Percentiles rank a stretch among this genome's conserved stretches.
These are phyloP conservation scores for Stagonosporopsis vannaccii DNA, from an alignment of 2,329 filamentous ascomycete species.

Conservation along the genomic window DNA sequence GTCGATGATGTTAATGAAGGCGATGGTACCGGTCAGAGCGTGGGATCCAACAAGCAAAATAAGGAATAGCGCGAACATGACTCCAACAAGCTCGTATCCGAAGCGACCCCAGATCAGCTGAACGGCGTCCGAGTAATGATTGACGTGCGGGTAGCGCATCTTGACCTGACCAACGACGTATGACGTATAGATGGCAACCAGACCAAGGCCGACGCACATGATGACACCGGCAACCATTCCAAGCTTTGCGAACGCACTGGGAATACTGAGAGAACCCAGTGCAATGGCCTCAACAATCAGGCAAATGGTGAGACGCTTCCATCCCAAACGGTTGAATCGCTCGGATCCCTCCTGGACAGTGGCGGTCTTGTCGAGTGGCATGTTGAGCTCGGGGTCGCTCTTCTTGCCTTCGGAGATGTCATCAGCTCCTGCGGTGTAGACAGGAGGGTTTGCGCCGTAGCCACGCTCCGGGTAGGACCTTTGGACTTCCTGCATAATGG, in stretches of 20 bases:
- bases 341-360: constrained; percentile 47
- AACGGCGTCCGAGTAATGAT: constrained; percentile 74
- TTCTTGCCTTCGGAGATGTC: constrained; percentile 41
- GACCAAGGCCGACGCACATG: constrained; percentile 57
- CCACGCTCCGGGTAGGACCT: constrained; percentile 19
- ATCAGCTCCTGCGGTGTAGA: constrained; percentile 28
- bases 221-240: constrained; percentile 58
- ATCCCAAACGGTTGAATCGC: constrained; percentile 55
- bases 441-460: constrained; percentile 25
- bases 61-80: constrained; percentile 56
- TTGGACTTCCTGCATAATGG: constrained; percentile 33
- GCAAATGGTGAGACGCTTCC: constrained; percentile 60
- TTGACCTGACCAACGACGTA: constrained; percentile 69
- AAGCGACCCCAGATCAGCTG: constrained; percentile 66
- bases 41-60: constrained; percentile 74
- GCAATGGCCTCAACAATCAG: constrained; percentile 61
- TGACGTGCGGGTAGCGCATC: constrained; percentile 64
- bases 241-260: constrained; percentile 55
- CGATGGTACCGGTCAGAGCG: constrained; percentile 73
- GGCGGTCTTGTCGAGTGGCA: constrained; percentile 39
- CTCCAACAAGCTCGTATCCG: constrained; percentile 62
- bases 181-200: constrained; percentile 68
- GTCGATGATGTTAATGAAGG: constrained; percentile 69
- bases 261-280: constrained; percentile 56
- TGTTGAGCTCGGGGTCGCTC: constrained; percentile 43